These are phyloP conservation scores for Anacardium occidentale DNA, from an alignment of 345 rosid species.

Conservation along the genomic window DNA sequence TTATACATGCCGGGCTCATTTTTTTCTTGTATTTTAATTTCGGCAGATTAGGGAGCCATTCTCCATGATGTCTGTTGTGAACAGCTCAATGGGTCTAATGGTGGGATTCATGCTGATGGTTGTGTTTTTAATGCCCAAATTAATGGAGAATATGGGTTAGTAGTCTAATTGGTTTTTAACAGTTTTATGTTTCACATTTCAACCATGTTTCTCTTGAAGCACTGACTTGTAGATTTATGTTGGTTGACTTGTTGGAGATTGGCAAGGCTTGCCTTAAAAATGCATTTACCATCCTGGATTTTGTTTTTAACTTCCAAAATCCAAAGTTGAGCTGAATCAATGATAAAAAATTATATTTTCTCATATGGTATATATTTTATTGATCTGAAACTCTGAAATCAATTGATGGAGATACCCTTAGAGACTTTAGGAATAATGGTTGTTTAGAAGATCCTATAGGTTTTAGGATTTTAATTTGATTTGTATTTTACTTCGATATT, in stretches of 20 bases:
- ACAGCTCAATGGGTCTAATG: conserved; percentile 99
- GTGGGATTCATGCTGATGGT: conserved; percentile 92
- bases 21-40: conserved; percentile 15
- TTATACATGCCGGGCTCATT: conserved; percentile 21
- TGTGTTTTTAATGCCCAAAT: conserved; percentile 90
- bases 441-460: no score
- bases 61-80: conserved; percentile 70
- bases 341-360: not conserved
- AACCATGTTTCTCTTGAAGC: not conserved
- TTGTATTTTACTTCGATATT: no score
- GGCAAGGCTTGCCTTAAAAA: not conserved
- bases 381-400: not conserved
- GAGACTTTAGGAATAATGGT: no score
- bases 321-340: not conserved
- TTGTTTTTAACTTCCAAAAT: not conserved
- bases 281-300: not conserved
- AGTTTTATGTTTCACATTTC: conserved; percentile 12
- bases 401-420: no score
- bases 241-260: not conserved
- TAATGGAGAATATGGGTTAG: conserved; percentile 92
- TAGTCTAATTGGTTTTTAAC: conserved; percentile 10
- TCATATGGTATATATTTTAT: not conserved
- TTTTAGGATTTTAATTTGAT: no score
- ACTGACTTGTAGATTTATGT: not conserved
- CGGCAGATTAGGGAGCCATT: conserved; percentile 88